Base-by-base conservation (phyloP, 352 stramenopile genomes). In the Phytophthora citrophthora region DNA sequence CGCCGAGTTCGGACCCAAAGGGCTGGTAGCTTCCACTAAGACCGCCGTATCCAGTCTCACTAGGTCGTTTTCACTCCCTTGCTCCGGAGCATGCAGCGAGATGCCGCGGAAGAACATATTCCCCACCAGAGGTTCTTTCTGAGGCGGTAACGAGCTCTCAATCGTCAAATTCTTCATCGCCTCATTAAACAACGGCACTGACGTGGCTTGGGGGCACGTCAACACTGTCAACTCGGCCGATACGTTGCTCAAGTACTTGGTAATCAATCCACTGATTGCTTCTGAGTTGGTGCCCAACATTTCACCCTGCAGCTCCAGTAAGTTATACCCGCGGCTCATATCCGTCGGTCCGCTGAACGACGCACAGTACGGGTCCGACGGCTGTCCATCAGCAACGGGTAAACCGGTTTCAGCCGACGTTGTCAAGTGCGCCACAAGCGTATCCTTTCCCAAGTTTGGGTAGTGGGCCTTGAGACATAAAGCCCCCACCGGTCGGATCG, bases 81-180 rank as follows among this genome's bases (percentile, higher is more conserved):
- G 53, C 51, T 75, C 59, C 0, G 85, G 85, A 5, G 81, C 48
- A 44, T 81, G 65, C 31, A 94, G 54, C 1, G 64, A 64, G 27
- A 94, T 90, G 3, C 68, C 69, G 8, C 86, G 43, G 50, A 94
- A 88, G 40, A 89, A 91, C 68, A 92, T 79, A 29, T 73, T 67
- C 15, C 74, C 83, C 8, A 94, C 55, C 12, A 94, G 43, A 5
- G 81, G 74, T 4, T 89, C 73, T 56, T 79, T 81, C 23, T 87
- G 81, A 2, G 86, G 83, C 8, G 86, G 83, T 10, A 94, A 52
- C 5, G 59, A 44, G 20, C 76, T 84, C n/a, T 77, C 63, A 41
- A 94, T 94, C n/a, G 54, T 68, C 39, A 94, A 61, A 45, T 83
- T 88, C 39, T 81, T 77, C 81, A 94, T 91, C 16, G 86, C 83